Conservation (phyloP, 345 rosid species). For the Heritiera fomes region DNA sequence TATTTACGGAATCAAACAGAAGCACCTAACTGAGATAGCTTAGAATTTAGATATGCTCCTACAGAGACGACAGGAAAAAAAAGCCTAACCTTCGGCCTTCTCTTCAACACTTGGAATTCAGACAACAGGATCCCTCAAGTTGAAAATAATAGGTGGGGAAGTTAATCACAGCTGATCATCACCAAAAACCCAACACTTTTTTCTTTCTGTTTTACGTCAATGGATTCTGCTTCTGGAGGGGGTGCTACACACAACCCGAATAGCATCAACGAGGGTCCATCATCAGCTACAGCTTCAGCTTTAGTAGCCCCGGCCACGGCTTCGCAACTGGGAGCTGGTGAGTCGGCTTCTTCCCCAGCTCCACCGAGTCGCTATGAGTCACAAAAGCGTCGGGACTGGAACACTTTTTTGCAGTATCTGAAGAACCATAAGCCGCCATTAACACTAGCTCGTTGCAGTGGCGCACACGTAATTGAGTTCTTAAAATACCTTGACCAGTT, state of each 20-base stretch:
- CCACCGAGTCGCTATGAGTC: conserved; percentile 71
- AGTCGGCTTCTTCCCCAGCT: conserved; percentile 30
- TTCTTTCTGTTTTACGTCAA: neutral
- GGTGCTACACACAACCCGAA: conserved; percentile 27
- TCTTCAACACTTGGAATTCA: neutral
- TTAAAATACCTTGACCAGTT: conserved; percentile 70
- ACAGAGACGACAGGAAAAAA: no score
- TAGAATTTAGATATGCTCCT: neutral
- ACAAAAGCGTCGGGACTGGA: conserved; percentile 72
- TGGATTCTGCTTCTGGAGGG: conserved; percentile 40
- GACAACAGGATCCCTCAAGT: neutral
- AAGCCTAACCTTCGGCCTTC: no score
- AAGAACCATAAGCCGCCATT: conserved; percentile 69
- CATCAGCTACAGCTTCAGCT: conserved; percentile 28
- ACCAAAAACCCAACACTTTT: neutral
- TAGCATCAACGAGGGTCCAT: conserved; percentile 27
- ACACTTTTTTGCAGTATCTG: conserved; percentile 67
- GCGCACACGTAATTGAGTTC: conserved; percentile 73
- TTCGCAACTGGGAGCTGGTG: neutral
- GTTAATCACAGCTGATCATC: neutral
- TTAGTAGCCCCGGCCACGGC: conserved; percentile 12
- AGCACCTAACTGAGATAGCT: neutral
- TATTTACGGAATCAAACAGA: conserved; percentile 14
- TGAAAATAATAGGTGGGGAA: conserved; percentile 18
- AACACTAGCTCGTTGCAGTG: conserved; percentile 58